Conservation (phyloP, 805 yeast species). For the Scheffersomyces ergatensis region DNA sequence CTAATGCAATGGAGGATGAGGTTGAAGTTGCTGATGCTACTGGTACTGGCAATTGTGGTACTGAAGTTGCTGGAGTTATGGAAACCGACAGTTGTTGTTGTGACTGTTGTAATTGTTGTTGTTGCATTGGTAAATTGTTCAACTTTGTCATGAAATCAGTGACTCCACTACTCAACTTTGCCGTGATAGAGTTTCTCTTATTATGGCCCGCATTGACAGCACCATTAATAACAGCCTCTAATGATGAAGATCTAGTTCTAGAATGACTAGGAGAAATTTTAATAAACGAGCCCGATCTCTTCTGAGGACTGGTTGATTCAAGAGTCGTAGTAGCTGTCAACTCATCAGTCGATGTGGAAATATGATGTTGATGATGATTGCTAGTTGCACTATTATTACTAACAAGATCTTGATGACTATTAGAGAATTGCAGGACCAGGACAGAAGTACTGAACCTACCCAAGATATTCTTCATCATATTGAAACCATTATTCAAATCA, state of each 20-base stretch:
- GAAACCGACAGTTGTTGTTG: too few species aligned
- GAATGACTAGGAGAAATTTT: conserved; percentile 33
- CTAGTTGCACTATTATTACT: background rate
- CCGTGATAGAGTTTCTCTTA: conserved; percentile 32
- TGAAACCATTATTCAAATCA: conserved; percentile 20
- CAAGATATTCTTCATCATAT: conserved; percentile 33
- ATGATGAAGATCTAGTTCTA: conserved; percentile 38
- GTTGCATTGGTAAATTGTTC: conserved; percentile 14
- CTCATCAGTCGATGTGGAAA: background rate
- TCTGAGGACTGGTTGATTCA: conserved; percentile 4
- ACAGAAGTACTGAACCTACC: conserved; percentile 27
- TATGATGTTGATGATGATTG: too few species aligned
- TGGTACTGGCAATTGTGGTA: background rate
- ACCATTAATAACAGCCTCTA: conserved; percentile 16
- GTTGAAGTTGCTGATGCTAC: background rate
- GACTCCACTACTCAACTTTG: conserved; percentile 40
- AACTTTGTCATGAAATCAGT: conserved; percentile 42
- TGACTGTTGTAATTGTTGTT: conserved; percentile 2
- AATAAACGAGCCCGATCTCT: conserved; percentile 18
- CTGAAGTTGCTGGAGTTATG: conserved; percentile 2
- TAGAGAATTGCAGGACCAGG: background rate
- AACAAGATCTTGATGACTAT: background rate
- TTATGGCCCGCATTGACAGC: conserved; percentile 7
- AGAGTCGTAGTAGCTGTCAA: too few species aligned
- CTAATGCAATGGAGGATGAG: background rate